These are phyloP conservation scores for Pestalotiopsis sp. DNA, from an alignment of 2,329 filamentous ascomycete species.

Conservation along the genomic window DNA sequence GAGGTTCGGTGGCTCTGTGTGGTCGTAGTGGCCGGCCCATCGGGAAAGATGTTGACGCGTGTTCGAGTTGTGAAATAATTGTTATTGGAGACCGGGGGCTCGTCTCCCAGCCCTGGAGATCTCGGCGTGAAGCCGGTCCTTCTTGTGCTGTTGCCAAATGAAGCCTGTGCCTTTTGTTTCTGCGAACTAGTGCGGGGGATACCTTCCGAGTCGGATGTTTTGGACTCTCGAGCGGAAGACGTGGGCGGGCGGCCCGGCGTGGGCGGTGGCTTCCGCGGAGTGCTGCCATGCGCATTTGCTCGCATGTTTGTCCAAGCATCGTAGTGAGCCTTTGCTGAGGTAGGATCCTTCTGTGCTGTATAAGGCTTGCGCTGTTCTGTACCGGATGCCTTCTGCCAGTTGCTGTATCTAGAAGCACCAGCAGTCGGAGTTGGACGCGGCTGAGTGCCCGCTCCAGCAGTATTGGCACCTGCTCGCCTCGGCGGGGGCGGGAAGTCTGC, in stretches of 20 bases:
- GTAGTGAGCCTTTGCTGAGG: constrained; percentile 28
- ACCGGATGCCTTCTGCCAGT: constrained; percentile 22
- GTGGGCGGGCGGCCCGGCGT: constrained; percentile 29
- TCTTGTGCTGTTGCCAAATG: constrained; percentile 49
- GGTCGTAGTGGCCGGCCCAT: constrained; percentile 21
- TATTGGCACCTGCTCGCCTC: constrained; percentile 35
- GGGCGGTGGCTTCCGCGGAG: constrained; percentile 21
- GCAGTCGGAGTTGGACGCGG: constrained; percentile 26
- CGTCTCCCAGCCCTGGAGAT: constrained; percentile 51
- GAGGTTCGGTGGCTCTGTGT: constrained; percentile 13
- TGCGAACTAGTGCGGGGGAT: constrained; percentile 55
- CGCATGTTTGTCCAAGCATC: constrained; percentile 40
- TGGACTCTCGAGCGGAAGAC: constrained; percentile 26
- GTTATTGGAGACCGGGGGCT: constrained; percentile 50
- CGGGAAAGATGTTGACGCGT: constrained; percentile 30
- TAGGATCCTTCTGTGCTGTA: constrained; percentile 24
- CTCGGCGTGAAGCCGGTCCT: constrained; percentile 52
- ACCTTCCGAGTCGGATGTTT: constrained; percentile 22
- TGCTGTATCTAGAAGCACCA: constrained; percentile 46
- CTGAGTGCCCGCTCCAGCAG: constrained; percentile 11
- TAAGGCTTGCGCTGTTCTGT: constrained; percentile 17
- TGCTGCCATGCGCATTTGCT: constrained; percentile 3
- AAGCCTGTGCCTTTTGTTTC: constrained; percentile 54
- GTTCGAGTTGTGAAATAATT: constrained; percentile 49
- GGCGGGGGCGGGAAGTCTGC: constrained; percentile 54